Evolutionary conservation across 1,139 yeast genomes (phyloP).

Genomic region (Groenewaldozyma sp.): DNA sequence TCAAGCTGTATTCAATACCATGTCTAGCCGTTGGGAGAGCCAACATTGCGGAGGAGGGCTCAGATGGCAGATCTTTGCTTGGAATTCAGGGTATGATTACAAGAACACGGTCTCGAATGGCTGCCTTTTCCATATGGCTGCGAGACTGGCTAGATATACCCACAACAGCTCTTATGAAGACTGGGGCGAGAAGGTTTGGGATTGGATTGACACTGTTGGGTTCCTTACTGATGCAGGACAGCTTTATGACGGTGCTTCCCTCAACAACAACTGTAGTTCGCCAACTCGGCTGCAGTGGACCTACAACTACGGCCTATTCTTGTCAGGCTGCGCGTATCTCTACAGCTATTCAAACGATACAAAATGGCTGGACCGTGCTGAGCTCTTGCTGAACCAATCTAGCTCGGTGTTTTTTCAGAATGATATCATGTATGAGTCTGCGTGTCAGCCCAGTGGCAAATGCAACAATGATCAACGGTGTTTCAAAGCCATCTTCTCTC

Average conservation of each 20-base stretch:
- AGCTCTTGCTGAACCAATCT: constrained; percentile 36
- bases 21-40: constrained; percentile 82
- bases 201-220: constrained; percentile 65
- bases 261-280: constrained; percentile 52
- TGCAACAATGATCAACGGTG: constrained; percentile 90
- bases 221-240: constrained; percentile 36
- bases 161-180: constrained; percentile 59
- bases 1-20: constrained; percentile 79
- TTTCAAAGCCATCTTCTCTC: constrained; percentile 71
- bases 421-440: constrained; percentile 64
- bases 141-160: constrained; percentile 79
- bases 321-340: constrained; percentile 76
- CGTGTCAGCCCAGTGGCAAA: constrained; percentile 53
- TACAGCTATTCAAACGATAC: constrained; percentile 64
- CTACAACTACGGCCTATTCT: constrained; percentile 73
- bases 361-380: constrained; percentile 52
- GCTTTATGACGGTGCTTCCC: constrained; percentile 72
- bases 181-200: constrained; percentile 72
- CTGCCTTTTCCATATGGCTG: constrained; percentile 78
- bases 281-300: constrained; percentile 68
- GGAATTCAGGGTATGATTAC: constrained; percentile 91
- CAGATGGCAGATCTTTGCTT: constrained; percentile 92
- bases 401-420: constrained; percentile 48
- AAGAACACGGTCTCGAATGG: constrained; percentile 89
- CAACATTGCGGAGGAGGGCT: constrained; percentile 75